phyloP scores from a whole-genome alignment of 768 basidiomycete genomes.

The Exsudoporus frostii region DNA sequence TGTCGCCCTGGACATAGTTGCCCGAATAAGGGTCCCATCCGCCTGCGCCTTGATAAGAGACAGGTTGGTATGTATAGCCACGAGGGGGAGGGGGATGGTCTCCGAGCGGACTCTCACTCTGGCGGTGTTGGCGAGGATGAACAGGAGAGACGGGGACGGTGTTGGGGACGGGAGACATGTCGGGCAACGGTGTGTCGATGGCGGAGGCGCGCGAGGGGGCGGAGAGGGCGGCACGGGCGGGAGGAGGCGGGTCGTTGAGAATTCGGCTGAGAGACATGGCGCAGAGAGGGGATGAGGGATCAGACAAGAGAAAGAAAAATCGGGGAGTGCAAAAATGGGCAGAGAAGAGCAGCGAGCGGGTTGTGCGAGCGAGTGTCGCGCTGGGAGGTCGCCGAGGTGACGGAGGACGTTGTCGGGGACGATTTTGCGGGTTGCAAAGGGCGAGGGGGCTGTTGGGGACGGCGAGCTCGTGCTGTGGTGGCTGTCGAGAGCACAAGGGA shows the following conservation, averaged over 20 bases:
- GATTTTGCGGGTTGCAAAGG: not conserved
- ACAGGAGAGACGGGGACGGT: slow-evolving; percentile 19
- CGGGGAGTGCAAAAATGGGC: not conserved
- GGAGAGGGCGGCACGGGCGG: slow-evolving; percentile 31
- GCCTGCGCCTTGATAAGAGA: slow-evolving; percentile 36
- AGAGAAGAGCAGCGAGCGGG: not conserved
- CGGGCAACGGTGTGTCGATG: slow-evolving; percentile 19
- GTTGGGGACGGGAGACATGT: slow-evolving; percentile 23
- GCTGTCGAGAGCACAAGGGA: slow-evolving; percentile 17
- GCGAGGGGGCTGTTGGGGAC: slow-evolving; percentile 1
- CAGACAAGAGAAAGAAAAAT: not conserved
- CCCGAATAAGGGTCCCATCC: slow-evolving; percentile 39
- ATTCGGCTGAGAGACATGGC: slow-evolving; percentile 77
- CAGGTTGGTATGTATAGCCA: slow-evolving; percentile 37
- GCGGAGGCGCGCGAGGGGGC: slow-evolving; percentile 17
- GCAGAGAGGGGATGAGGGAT: slow-evolving; percentile 3
- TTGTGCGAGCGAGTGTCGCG: not conserved
- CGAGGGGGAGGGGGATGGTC: slow-evolving; percentile 34
- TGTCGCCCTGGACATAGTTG: slow-evolving; percentile 37
- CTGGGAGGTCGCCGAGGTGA: not conserved
- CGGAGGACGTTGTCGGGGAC: not conserved
- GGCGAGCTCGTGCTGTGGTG: slow-evolving; percentile 18
- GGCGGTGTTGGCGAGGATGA: slow-evolving; percentile 24
- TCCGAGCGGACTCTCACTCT: slow-evolving; percentile 25
- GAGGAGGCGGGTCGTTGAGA: slow-evolving; percentile 69